phyloP scores from a whole-genome alignment of 2,329 filamentous ascomycete genomes.

The Didymella keratinophila region DNA sequence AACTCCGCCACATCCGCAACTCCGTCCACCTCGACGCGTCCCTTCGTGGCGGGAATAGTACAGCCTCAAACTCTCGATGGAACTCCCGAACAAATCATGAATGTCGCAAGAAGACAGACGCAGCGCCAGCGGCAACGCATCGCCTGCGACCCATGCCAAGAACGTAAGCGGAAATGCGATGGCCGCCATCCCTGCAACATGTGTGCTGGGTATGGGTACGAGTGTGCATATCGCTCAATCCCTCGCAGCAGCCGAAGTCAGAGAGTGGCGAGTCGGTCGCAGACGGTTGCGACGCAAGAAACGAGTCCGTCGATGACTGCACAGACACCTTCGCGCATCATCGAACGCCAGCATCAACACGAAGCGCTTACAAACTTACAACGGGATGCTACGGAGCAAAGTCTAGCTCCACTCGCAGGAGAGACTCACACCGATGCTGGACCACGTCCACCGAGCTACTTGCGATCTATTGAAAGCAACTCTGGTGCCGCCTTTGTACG shows the following conservation, averaged over 20 bases:
- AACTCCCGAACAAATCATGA: background rate
- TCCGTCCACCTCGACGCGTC: background rate
- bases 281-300: background rate
- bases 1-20: background rate
- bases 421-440: background rate
- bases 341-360: background rate
- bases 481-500: constrained; percentile 13
- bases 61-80: background rate
- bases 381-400: background rate
- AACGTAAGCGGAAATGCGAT: constrained; percentile 12
- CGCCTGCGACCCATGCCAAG: constrained; percentile 9
- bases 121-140: constrained; percentile 9
- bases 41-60: background rate
- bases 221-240: constrained; percentile 5
- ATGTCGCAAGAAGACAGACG: constrained; percentile 1
- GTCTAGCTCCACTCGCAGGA: background rate
- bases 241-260: constrained; percentile 9
- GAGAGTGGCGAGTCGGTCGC: background rate
- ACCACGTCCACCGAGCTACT: background rate
- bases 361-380: background rate
- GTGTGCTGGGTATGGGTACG: constrained; percentile 13
- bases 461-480: constrained; percentile 2
- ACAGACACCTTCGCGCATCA: background rate
- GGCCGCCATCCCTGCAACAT: constrained; percentile 6
- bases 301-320: background rate